Evolutionary conservation across 495 filamentous ascomycete species (phyloP).

Genomic region (Haplographium delicatum): DNA sequence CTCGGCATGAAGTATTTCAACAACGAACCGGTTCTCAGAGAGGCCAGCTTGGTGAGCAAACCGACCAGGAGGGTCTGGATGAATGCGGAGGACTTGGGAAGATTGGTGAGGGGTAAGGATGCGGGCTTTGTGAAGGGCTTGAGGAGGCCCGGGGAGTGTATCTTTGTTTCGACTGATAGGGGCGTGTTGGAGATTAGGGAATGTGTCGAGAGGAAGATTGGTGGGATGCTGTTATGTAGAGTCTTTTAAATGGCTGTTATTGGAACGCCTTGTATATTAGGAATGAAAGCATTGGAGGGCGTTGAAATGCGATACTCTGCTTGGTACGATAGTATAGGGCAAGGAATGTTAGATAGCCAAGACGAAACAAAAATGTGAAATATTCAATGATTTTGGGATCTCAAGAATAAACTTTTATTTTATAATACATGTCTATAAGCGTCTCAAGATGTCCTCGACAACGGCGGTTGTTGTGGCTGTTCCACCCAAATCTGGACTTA

Average conservation of each 20-base stretch:
- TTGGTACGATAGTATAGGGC: constrained; percentile 2
- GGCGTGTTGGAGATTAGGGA: constrained; percentile 85
- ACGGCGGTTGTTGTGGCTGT: constrained; percentile 85
- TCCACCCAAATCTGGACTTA: constrained; percentile 90
- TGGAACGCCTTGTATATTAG: constrained; percentile 4
- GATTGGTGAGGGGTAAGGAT: constrained; percentile 60
- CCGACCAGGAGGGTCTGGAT: constrained; percentile 70
- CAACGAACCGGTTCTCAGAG: constrained; percentile 73
- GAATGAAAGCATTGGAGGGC: constrained; percentile 2
- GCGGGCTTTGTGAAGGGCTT: constrained; percentile 64
- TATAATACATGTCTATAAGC: constrained; percentile 57
- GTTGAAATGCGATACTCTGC: constrained; percentile 3
- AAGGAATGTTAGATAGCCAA: too few relatives aligned
- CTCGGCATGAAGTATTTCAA: constrained; percentile 91
- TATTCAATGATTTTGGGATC: too few relatives aligned
- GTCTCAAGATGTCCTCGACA: constrained; percentile 79
- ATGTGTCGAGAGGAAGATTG: constrained; percentile 77
- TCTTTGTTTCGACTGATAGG: constrained; percentile 73
- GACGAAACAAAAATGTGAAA: too few relatives aligned
- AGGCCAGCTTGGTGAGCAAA: constrained; percentile 66
- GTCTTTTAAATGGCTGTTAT: constrained; percentile 35
- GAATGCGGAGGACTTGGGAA: constrained; percentile 50
- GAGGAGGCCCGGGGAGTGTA: constrained; percentile 71
- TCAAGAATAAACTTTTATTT: too few relatives aligned
- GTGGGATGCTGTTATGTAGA: constrained; percentile 78